Base-by-base conservation (phyloP, 768 basidiomycete genomes). In the Clitopilus hobsonii region DNA sequence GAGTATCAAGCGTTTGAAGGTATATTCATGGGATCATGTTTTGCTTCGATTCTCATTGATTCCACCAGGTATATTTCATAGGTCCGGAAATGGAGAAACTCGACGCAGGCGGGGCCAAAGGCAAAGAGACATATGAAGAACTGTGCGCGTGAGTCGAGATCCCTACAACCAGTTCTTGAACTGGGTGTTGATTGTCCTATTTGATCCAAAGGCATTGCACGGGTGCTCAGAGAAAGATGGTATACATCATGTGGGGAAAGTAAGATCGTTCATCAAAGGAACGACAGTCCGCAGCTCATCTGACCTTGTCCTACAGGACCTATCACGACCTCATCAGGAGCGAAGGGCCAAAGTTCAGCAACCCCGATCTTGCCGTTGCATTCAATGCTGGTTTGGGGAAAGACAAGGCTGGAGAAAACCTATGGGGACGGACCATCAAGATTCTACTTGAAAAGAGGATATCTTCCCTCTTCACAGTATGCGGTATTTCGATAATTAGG, bases 351-450 rank as follows among this genome's bases (percentile, higher is more conserved):
- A 47, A 56, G 5, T 70, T 65, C 53, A 54, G 14, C 8, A 62
- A 58, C 32, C 71, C 71, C 1, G 71, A 72, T 36, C 62, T 75
- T 7, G 73, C 70, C 0, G 56, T 73, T 25, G 71, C 71, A 1
- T 74, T 75, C 59, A 69, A 74, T 56, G 70, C 71, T 2, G 71
- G 71, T 1, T 57, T 57, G 1, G 69, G 69, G 0, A 60, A 70
- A 49, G 59, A 62, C 62, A 0, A 73, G 71, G 71, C 56, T 57
- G 41, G 30, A 54, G 18, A 69, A 71, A 0, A 62, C 69, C 27
- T 51, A 57, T 4, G 32, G 32, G 32, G 32, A 4, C 32, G 13
- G n/a, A 36, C 32, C 13, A 36, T 36, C 32, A 36, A 36, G 32
- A 58, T 64, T 51, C 60, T 72, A 5, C 58, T 63, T 28, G 48